Base-by-base conservation (phyloP, 441 rosid genomes). In the Dalechampia spathulata region DNA sequence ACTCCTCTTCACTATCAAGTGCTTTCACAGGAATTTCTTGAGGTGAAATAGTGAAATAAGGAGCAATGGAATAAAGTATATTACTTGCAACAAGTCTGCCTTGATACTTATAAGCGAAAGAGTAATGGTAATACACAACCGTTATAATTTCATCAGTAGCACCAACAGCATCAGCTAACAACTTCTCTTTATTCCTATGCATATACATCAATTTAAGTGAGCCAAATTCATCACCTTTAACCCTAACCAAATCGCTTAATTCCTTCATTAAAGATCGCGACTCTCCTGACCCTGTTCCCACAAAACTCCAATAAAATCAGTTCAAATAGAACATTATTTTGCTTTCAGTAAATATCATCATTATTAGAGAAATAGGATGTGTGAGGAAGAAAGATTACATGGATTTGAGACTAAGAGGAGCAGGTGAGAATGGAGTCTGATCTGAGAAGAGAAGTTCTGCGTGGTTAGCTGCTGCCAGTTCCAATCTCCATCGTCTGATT, bases 401-500 rank as follows among this genome's bases (percentile, higher is more conserved):
- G 97, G 99, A 63, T 81, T 61, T 43, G 96, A 76, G 76, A 82
- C 75, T 20, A 89, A 13, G 52, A 89, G 84, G 73, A 93, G 88
- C 61, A 78, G 65, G 78, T 82, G 83, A 48, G 87, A 72, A 42
- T 89, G 78, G 66, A 74, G 73, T 50, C 79, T 83, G 78, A 85
- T 89, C 90, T 83, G 88, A 59, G 97, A 79, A 56, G 96, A 85
- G 77, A 83, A 83, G 71, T 85, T 89, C 25, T 73, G 86, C 52
- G 82, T 80, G 49, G 85, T 78, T 43, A 93, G 83, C 45, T 74
- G 73, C 66, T 69, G 78, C 96, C 99, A 93, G 63, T 73, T 73
- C 25, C 69, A 75, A 43, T 60, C 40, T 37, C 68, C 63, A 66
- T 17, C 58, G 66, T 15, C 60, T 32, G 76, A 42, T 48, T 64